Evolutionary conservation across 2,329 filamentous ascomycete genomes (phyloP).

Genomic region (Botrytis elliptica): DNA sequence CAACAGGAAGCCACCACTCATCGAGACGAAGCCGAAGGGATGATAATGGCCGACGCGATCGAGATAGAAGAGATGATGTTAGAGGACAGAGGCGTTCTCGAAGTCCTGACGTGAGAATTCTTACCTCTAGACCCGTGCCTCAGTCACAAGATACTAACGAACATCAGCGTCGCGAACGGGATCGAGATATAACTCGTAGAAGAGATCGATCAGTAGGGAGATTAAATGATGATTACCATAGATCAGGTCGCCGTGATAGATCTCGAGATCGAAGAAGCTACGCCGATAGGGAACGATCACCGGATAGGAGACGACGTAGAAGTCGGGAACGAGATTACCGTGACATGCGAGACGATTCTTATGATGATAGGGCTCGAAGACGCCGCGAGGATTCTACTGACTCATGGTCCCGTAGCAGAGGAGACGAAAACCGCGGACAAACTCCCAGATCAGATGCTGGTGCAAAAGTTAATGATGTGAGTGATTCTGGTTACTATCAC

Average conservation of each 20-base stretch:
- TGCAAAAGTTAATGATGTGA: slow-evolving; percentile 56
- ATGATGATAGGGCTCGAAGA: slow-evolving; percentile 58
- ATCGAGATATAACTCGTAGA: slow-evolving; percentile 60
- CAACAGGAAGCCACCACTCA: slow-evolving; percentile 80
- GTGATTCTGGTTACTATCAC: slow-evolving; percentile 36
- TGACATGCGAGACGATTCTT: slow-evolving; percentile 70
- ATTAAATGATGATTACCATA: slow-evolving; percentile 64
- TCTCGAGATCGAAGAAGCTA: slow-evolving; percentile 61
- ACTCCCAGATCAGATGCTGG: slow-evolving; percentile 48
- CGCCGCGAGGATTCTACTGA: slow-evolving; percentile 71
- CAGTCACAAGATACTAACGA: slow-evolving; percentile 29
- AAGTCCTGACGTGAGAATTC: slow-evolving; percentile 57
- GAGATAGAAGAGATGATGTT: slow-evolving; percentile 51
- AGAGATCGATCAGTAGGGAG: slow-evolving; percentile 69
- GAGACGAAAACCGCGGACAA: slow-evolving; percentile 62
- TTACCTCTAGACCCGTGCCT: slow-evolving; percentile 24
- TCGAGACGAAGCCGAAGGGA: slow-evolving; percentile 57
- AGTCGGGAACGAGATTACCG: slow-evolving; percentile 70
- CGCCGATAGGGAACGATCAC: slow-evolving; percentile 57
- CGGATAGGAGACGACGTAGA: slow-evolving; percentile 55
- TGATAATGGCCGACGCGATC: slow-evolving; percentile 49
- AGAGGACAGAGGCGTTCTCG: slow-evolving; percentile 56
- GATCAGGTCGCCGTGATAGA: slow-evolving; percentile 59
- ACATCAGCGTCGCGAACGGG: slow-evolving; percentile 58
- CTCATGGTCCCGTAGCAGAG: slow-evolving; percentile 63